Base-by-base conservation (phyloP, 2,329 filamentous ascomycete species). In the Alternaria sp. region DNA sequence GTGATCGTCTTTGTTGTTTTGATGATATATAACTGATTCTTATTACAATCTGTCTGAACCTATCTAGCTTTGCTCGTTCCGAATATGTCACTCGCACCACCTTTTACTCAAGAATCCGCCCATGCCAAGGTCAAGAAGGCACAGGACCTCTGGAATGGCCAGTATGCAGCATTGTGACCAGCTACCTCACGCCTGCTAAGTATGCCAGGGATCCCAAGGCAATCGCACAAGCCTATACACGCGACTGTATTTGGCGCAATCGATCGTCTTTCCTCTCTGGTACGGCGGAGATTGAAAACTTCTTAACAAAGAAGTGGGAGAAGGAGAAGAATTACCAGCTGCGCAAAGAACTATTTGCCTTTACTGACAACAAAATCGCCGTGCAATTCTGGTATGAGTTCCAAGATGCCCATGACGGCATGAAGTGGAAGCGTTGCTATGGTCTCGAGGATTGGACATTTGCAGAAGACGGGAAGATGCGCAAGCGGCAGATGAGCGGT, bases 341-440 rank as follows among this genome's bases (percentile, higher is more conserved):
- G 56, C 86, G 92, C 55, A 96, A 97, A 77, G 93, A 97, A 75
- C 82, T 97, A 1, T 97, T 96, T 78, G 85, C 91, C 1, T 95
- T 93, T 72, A 84, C 81, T 0, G 89, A 89, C 38, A 83, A 94
- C 78, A 90, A 87, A 79, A 94, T 94, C 65, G 92, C 92, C 1
- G 93, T 96, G 22, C 92, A 97, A 74, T 96, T 95, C 77, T 96
- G 92, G 92, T 96, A 94, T 72, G 90, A 96, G 78, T 94, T 88
- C 80, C 85, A 88, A 65, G 91, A 94, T 71, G 79, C 80, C 8
- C 69, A 83, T 2, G 89, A 90, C 38, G 88, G 76, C 8, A 79
- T 82, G 80, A 82, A 92, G 76, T 97, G 92, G 72, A 74, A 74
- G 61, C 85, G 92, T n/a, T 93, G 90, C 45, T 96, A 96, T 72